Base-by-base conservation (phyloP, 1,139 yeast genomes). In the Blastobotrys buckinghamii region DNA sequence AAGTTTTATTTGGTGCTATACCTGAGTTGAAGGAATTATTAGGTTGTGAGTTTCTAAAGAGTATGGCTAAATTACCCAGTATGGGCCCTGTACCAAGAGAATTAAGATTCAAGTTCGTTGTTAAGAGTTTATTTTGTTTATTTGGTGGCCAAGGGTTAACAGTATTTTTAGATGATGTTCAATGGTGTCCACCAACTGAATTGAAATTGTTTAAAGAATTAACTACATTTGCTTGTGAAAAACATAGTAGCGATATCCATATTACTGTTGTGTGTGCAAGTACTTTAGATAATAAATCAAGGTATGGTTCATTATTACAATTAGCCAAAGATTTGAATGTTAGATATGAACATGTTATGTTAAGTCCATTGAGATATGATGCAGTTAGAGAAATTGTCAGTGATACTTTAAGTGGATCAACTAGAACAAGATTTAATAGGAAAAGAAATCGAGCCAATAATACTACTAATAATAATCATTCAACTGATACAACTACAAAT, bases 151-250 rank as follows among this genome's bases (percentile, higher is more conserved):
- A 68, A 22, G 79, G 78, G 1, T 60, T 77, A 46, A 75, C 79
- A 0, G 58, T 77, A 1, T 69, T 74, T 47, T 62, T 75, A 37
- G 81, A 77, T 55, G 79, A 77, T 59, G 59, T 75, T 30, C 79
- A 77, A 47, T 73, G 75, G 72, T 70, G 76, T 40, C 63, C 69
- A 10, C 54, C 62, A 39, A 51, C 62, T 37, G 59, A 66, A 53
- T 49, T 69, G 26, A 54, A 59, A 5, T 49, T 61, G 19, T 59
- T 61, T 51, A 54, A 60, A 4, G 64, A 61, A 47, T 51, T 61
- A 34, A 57, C 62, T 2, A 52, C 59, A 3, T 61, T 61, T 50
- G 60, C 63, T 2, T 53, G 50, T 22, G 63, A 60, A 37, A 60
- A 57, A 38, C 54, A 51, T 40, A 55, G 55, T 13, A 53, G 53